phyloP scores from a whole-genome alignment of 169 alveolate species.

The Cryptosporidium meleagridis region DNA sequence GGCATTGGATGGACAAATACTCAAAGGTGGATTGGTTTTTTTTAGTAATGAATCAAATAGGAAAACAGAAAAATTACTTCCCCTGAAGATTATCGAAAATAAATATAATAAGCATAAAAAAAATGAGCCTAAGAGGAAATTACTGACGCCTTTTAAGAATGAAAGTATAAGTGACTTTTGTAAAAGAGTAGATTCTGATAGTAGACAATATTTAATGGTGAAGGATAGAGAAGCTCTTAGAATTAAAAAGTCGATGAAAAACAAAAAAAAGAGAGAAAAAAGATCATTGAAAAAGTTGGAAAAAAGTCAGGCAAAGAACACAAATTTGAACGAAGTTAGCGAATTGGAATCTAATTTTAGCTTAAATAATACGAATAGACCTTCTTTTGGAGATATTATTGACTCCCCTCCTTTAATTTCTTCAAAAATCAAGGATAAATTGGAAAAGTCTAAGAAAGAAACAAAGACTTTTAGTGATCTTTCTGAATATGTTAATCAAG shows the following conservation, averaged over 20 bases:
- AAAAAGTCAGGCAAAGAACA: not conserved
- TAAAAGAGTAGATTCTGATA: conserved; percentile 47
- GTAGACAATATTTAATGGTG: conserved; percentile 7
- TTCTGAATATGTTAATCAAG: conserved; percentile 28
- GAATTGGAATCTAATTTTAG: not conserved
- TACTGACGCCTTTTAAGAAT: conserved; percentile 20
- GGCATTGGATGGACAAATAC: conserved; percentile 21
- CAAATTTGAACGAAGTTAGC: not conserved
- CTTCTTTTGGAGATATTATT: conserved; percentile 54
- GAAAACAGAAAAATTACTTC: conserved; percentile 7
- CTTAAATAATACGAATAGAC: not conserved
- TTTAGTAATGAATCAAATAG: not conserved
- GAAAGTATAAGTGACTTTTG: conserved; percentile 49
- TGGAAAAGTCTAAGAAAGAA: conserved; percentile 33
- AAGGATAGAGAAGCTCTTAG: conserved; percentile 56
- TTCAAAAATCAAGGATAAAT: conserved; percentile 19
- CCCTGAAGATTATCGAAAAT: conserved; percentile 12
- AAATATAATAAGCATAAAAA: conserved; percentile 14
- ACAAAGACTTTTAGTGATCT: conserved; percentile 20
- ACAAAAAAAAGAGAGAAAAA: conserved; percentile 57
- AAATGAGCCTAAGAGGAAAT: not conserved
- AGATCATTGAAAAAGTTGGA: conserved; percentile 5
- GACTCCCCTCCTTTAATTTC: conserved; percentile 50
- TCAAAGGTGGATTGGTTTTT: conserved; percentile 33
- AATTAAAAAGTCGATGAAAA: conserved; percentile 1